Conservation (phyloP, 805 yeast species). For the Barnettozyma wickerhamii region DNA sequence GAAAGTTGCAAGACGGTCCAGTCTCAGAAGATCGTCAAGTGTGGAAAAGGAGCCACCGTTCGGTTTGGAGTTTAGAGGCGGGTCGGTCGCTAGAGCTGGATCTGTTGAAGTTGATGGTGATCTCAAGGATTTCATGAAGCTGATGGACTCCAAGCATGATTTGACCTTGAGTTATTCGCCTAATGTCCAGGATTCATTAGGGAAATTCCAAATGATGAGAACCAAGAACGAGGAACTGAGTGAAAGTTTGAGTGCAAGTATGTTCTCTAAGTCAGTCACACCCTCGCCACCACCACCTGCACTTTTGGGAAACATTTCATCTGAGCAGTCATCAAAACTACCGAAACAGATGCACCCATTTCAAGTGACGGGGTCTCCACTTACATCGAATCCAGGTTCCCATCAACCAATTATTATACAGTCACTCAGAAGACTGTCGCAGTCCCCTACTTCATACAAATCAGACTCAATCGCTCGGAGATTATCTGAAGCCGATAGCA, state of each 20-base stretch:
- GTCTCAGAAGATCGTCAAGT: constrained; percentile 32
- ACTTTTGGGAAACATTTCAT: not conserved
- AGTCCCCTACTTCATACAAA: constrained; percentile 30
- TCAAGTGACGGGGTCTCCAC: not conserved
- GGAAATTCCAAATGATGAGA: constrained; percentile 47
- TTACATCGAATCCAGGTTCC: constrained; percentile 2
- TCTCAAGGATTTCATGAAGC: constrained; percentile 63
- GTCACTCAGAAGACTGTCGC: constrained; percentile 21
- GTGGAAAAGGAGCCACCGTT: constrained; percentile 25
- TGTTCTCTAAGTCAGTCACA: constrained; percentile 26
- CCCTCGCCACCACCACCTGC: constrained; percentile 2
- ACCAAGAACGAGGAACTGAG: constrained; percentile 50
- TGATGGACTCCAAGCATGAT: constrained; percentile 63
- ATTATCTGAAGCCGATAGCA: constrained; percentile 24
- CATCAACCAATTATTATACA: constrained; percentile 4
- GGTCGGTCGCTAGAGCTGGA: not conserved
- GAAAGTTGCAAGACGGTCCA: constrained; percentile 52
- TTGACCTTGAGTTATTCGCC: constrained; percentile 31
- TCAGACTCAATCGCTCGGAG: constrained; percentile 28
- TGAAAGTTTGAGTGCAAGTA: constrained; percentile 51
- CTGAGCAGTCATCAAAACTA: not conserved
- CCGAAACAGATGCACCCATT: not conserved
- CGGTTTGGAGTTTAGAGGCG: constrained; percentile 24
- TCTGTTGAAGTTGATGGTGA: constrained; percentile 43
- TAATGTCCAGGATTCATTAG: constrained; percentile 42